Percentiles rank a stretch among this genome's conserved stretches.
These are phyloP conservation scores for Sclerotiophoma versabilis DNA, from an alignment of 2,329 filamentous ascomycete species.

Conservation along the genomic window DNA sequence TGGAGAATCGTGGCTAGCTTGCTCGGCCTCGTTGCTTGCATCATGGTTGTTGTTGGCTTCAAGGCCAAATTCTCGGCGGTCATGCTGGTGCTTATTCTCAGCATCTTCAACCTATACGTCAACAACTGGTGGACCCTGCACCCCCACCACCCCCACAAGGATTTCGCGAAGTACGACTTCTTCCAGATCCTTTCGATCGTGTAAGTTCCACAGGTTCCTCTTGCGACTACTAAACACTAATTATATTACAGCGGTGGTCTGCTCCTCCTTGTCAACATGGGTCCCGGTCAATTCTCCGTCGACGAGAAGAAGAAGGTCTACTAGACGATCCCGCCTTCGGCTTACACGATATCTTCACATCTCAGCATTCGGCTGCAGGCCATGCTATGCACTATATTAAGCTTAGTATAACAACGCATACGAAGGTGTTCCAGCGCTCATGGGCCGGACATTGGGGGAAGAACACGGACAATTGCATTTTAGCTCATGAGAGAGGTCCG, in stretches of 20 bases:
- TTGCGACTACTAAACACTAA: constrained; percentile 24
- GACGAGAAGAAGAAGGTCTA: constrained; percentile 99
- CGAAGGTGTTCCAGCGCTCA: constrained; percentile 11
- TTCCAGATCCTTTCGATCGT: constrained; percentile 99
- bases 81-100: constrained; percentile 91
- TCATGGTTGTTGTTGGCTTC: constrained; percentile 99
- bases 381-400: constrained; percentile 17
- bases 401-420: constrained; percentile 21
- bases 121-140: constrained; percentile 99
- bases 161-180: constrained; percentile 99
- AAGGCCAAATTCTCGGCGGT: constrained; percentile 99
- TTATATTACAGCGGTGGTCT: constrained; percentile 73
- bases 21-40: constrained; percentile 85
- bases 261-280: constrained; percentile 96
- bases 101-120: constrained; percentile 94
- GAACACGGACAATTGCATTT: constrained; percentile 16
- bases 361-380: constrained; percentile 13
- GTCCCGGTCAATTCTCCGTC: constrained; percentile 95
- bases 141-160: constrained; percentile 98
- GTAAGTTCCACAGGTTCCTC: constrained; percentile 54
- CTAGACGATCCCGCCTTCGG: constrained; percentile 54
- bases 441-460: background rate
- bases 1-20: constrained; percentile 85
- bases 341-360: constrained; percentile 14
- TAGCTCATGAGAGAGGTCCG: constrained; percentile 24